Percentiles rank a stretch among this genome's conserved stretches.
Evolutionary conservation across 176 grass and related monocot species (phyloP).

Genomic region (Areca catechu): DNA sequence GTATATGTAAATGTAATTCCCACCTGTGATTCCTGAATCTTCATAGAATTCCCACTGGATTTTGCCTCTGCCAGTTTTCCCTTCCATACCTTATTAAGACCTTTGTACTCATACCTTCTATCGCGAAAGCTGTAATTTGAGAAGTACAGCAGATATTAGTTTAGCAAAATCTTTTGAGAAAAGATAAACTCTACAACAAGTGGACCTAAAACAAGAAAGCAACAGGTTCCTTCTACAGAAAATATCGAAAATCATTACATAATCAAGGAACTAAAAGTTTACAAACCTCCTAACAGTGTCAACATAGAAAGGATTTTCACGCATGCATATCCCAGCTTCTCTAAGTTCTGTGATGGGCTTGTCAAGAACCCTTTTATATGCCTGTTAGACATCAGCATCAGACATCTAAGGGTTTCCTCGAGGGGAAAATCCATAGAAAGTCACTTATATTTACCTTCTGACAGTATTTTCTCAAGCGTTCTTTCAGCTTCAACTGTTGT

Average conservation of each 20-base stretch:
- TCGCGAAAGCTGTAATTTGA: slow-evolving; percentile 75
- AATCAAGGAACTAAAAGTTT: slow-evolving; percentile 8
- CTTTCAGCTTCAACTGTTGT: slow-evolving; percentile 81
- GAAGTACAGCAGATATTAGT: neutral
- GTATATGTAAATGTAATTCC: neutral
- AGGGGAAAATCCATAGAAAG: neutral
- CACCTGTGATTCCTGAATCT: slow-evolving; percentile 99
- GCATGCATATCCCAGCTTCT: slow-evolving; percentile 99
- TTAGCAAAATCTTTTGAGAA: too few relatives aligned
- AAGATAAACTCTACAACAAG: neutral
- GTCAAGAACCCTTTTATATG: slow-evolving; percentile 96
- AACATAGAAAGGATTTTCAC: slow-evolving; percentile 98
- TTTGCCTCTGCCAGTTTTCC: slow-evolving; percentile 84
- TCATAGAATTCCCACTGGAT: slow-evolving; percentile 75
- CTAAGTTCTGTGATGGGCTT: slow-evolving; percentile 92
- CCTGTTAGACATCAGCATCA: slow-evolving; percentile 32
- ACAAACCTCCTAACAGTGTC: slow-evolving; percentile 87
- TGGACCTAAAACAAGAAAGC: neutral
- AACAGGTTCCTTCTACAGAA: neutral
- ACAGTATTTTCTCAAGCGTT: slow-evolving; percentile 93
- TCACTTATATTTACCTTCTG: slow-evolving; percentile 64
- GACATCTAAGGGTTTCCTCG: neutral
- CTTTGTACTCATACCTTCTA: slow-evolving; percentile 99
- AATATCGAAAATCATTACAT: neutral
- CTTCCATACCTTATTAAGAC: slow-evolving; percentile 97